A percentile compares a stretch with the other conserved stretches of the same genome.
Evolutionary conservation across 345 rosid genomes (phyloP).

Genomic region (Citrus unshiu): DNA sequence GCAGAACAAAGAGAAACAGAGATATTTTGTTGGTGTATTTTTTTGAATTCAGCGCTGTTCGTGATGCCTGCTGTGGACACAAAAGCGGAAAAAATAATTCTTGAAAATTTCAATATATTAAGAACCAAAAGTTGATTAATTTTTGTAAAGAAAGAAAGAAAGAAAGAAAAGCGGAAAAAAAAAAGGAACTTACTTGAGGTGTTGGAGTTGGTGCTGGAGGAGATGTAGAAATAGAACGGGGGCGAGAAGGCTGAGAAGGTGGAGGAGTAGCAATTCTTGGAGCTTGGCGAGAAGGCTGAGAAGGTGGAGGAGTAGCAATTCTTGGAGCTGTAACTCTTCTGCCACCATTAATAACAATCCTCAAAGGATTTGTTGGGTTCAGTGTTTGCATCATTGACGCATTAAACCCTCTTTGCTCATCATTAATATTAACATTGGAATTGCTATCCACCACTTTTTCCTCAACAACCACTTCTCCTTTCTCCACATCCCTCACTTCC

Average conservation of each 20-base stretch:
- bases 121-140: not conserved
- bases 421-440: constrained; percentile 1
- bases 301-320: constrained; percentile 44
- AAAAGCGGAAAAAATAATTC: not conserved
- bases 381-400: constrained; percentile 61
- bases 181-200: constrained; percentile 52
- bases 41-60: constrained; percentile 68
- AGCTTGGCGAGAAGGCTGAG: constrained; percentile 35
- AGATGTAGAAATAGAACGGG: constrained; percentile 50
- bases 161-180: not conserved
- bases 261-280: constrained; percentile 25
- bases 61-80: constrained; percentile 38
- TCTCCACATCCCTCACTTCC: constrained; percentile 41
- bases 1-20: constrained; percentile 65
- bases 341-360: constrained; percentile 50
- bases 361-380: constrained; percentile 80
- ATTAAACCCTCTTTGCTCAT: constrained; percentile 23
- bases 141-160: not conserved
- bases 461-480: constrained; percentile 35
- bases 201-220: constrained; percentile 33
- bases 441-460: constrained; percentile 24
- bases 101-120: not conserved
- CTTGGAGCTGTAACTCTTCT: constrained; percentile 43
- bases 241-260: constrained; percentile 35
- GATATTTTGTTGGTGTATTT: constrained; percentile 76